Base-by-base conservation (phyloP, 148 eudicot genomes). In the Spergularia bocconei region DNA sequence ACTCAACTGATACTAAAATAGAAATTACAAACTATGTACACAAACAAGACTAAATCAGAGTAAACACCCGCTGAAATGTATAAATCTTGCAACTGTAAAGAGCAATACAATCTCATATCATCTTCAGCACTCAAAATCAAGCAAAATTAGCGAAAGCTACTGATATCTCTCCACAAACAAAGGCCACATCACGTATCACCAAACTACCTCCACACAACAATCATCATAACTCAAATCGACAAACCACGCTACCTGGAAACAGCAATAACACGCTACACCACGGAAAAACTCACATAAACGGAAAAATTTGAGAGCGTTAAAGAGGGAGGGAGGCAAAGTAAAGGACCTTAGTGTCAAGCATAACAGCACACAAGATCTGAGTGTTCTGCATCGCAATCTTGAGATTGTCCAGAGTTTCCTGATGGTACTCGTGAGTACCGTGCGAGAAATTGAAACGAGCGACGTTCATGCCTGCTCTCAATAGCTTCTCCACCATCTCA, bases 381-480 rank as follows among this genome's bases (percentile, higher is more conserved):
- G 92, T 88, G 72, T 87, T 87, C 6, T 88, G 87, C 90, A 88
- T 88, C 63, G 88, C 92, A 77, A 61, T 74, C 79, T 81, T 83
- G 72, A 88, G 88, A 82, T 87, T 87, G 77, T 87, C 63, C 57
- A 88, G 83, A 72, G 92, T 88, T 70, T 83, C 92, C 75, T 85
- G 84, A 62, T 88, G 92, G 60, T 88, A 87, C 57, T 88, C 88
- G 47, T 88, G 92, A 15, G 88, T 82, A 11, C 92, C 92, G 54
- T 87, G 90, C 0, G 92, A 88, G 83, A 88, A 88, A 79, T 88
- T 88, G 75, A 88, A 88, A 20, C 88, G 85, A 47, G 92, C 92
- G 14, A 85, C 90, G 71, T 85, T 88, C 92, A 88, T 87, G 6
- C 90, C 92, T 2, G 92, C 92, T 71, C 75, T 82, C 10, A 88